Evolutionary conservation across 2,329 filamentous ascomycete genomes (phyloP).

Genomic region (Colletotrichum eremochloae): DNA sequence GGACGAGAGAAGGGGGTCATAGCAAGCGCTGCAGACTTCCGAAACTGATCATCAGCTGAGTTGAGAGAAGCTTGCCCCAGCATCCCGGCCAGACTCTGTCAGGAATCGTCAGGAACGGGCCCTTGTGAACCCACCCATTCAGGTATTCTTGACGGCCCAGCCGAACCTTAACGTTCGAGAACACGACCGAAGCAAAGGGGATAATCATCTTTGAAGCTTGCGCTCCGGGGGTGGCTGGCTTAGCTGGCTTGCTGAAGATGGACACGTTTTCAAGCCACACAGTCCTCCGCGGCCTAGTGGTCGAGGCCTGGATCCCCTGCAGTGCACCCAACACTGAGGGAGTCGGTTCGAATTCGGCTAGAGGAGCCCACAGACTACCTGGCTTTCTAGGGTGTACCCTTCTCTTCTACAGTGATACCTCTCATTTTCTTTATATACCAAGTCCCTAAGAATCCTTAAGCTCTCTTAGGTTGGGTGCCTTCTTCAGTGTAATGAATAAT

Average conservation of each 20-base stretch:
- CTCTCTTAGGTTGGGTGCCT: no score
- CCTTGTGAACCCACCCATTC: background rate
- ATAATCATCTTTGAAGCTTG: slow-evolving; percentile 8
- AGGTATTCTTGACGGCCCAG: background rate
- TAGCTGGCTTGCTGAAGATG: background rate
- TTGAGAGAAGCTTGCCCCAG: background rate
- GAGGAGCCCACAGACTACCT: no score
- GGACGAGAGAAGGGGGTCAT: background rate
- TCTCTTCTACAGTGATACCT: no score
- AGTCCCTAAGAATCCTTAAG: no score
- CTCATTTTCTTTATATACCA: no score
- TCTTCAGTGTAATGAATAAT: no score
- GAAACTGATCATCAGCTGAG: background rate
- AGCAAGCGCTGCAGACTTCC: slow-evolving; percentile 1
- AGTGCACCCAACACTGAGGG: no score
- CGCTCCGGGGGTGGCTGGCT: background rate
- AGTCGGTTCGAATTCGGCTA: no score
- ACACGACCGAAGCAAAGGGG: slow-evolving; percentile 4
- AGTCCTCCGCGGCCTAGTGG: no score
- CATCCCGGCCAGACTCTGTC: background rate
- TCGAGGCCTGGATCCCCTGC: no score
- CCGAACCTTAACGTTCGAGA: slow-evolving; percentile 24
- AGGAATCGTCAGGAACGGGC: background rate
- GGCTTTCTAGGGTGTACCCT: no score
- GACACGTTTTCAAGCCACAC: slow-evolving; percentile 3